Base-by-base conservation (phyloP, 2,329 filamentous ascomycete species). In the Plectosphaerella sp. region DNA sequence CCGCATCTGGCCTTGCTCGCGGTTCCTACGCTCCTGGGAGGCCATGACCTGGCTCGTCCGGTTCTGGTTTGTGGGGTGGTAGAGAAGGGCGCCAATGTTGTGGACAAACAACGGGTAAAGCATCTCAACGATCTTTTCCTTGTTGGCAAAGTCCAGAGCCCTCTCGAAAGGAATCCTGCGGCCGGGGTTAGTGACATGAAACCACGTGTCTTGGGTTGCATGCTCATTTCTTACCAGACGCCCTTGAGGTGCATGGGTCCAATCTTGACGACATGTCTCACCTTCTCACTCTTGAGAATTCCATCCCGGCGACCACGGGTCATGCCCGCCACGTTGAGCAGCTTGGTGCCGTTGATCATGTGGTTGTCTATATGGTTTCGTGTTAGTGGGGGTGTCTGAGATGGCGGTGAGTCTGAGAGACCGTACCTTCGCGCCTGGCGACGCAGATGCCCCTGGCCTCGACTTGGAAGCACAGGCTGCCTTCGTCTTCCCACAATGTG, bases 211-310 rank as follows among this genome's bases (percentile, higher is more conserved):
- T 45, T 22, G 10, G 18, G 48, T 24, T 15, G 24, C 11, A 18
- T 16, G 41, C 6, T 18, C n/a, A 20, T 53, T 22, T 75, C 88
- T 75, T 79, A 95, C 91, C 92, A 96, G 59, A 96, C 92, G 64
- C 94, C 94, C 75, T 99, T 99, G 45, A 99, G 75, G 67, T 97
- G 94, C 94, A 99, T 99, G 4, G 94, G 94, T 0, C 94, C 94
- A 67, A 99, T 97, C 74, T 99, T 99, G 55, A 97, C 94, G 12
- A 97, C 94, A 70, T 97, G 92, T 60, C 94, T 86, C 52, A 92
- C 84, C 72, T 97, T 99, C 72, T 97, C 94, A 68, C 93, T 97
- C 75, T 99, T 99, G 53, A 99, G 73, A 60, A 99, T 97, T 47
- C 94, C 94, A 65, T 99, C 94, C 64, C 94, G 84, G 59, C 94